Evolutionary conservation across 2,329 filamentous ascomycete genomes (phyloP), one percentile per base, ranked within the genome.

Genomic region (Colletotrichum sp.): DNA sequence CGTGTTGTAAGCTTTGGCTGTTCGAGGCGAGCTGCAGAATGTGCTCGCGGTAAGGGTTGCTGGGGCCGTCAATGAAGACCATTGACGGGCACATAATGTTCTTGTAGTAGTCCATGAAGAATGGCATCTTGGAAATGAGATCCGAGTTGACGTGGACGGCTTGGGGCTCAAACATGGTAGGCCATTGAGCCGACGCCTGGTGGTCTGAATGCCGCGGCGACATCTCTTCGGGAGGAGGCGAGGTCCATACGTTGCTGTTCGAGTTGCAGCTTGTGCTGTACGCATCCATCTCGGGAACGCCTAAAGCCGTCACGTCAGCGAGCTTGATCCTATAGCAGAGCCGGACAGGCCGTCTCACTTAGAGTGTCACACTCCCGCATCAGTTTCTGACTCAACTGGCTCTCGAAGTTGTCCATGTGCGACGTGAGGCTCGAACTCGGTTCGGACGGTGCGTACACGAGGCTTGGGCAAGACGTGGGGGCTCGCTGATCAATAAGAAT

Each of bases 31-130:
- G 89, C 71, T 92, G 92, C 75, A 98, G 89, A 71, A 98, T 92
- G 82, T 98, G 94, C 80, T 93, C 92, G 77, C 96, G 91, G 83
- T 96, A 98, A 2, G 96, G 96, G 83, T 98, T 98, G 77, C 90
- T 90, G 2, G 95, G 94, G 13, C 93, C 93, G 83, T 99, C 96
- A 83, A 98, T 96, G 79, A 96, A 95, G 67, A 98, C 96, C 85
- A 98, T 95, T 75, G 95, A 95, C 7, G 95, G 95, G 79, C 96
- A 97, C 87, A 99, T 96, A 82, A 95, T 95, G 84, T 95, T 96
- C 82, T 96, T 94, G 85, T 98, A 98, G 85, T 98, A 98, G 83
- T 98, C 94, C 88, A 98, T 94, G 82, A 98, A 94, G 85, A 94
- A 98, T 79, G 94, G 94, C 87, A 98, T 94, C 82, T 95, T 94